A percentile compares a stretch with the other conserved stretches of the same genome.
These are phyloP conservation scores for Blastobotrys mokoenaii DNA, from an alignment of 805 yeast species.

Conservation along the genomic window DNA sequence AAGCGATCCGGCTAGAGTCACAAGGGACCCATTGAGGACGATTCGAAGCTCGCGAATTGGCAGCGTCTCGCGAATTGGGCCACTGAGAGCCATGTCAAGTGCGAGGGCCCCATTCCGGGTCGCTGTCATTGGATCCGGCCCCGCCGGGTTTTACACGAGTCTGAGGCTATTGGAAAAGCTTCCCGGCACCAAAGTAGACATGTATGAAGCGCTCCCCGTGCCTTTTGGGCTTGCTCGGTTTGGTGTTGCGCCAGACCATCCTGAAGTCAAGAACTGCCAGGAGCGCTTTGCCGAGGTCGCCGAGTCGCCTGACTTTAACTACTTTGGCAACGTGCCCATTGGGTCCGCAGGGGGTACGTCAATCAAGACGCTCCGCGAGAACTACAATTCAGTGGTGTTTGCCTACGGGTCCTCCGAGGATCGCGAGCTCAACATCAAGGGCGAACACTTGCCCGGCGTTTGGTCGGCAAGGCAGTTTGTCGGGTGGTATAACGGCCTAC, in stretches of 20 bases:
- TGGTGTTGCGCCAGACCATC: constrained; percentile 99
- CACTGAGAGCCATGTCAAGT: too few species aligned
- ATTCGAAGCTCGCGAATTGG: too few species aligned
- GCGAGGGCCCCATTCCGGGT: constrained; percentile 24
- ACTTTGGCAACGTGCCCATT: constrained; percentile 62
- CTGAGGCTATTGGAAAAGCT: constrained; percentile 53
- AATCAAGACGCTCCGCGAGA: constrained; percentile 39
- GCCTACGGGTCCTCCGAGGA: constrained; percentile 74
- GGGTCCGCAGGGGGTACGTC: constrained; percentile 50
- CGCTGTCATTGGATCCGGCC: constrained; percentile 91
- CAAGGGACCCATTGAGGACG: too few species aligned
- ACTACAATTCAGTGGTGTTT: constrained; percentile 66
- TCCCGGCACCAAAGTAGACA: constrained; percentile 44
- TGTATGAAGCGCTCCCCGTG: constrained; percentile 78
- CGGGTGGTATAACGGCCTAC: constrained; percentile 94
- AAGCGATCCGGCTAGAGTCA: too few species aligned
- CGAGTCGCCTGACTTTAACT: constrained; percentile 36
- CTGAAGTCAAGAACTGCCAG: constrained; percentile 74
- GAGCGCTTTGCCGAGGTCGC: constrained; percentile 57
- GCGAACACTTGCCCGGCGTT: constrained; percentile 54
- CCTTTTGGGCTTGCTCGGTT: constrained; percentile 88
- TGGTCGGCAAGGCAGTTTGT: constrained; percentile 79
- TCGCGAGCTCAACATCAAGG: constrained; percentile 45
- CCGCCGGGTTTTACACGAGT: constrained; percentile 91
- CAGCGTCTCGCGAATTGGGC: too few species aligned